Evolutionary conservation across 768 basidiomycete genomes (phyloP), one percentile per base, ranked within the genome.

Genomic region (Psilocybe cyanescens): DNA sequence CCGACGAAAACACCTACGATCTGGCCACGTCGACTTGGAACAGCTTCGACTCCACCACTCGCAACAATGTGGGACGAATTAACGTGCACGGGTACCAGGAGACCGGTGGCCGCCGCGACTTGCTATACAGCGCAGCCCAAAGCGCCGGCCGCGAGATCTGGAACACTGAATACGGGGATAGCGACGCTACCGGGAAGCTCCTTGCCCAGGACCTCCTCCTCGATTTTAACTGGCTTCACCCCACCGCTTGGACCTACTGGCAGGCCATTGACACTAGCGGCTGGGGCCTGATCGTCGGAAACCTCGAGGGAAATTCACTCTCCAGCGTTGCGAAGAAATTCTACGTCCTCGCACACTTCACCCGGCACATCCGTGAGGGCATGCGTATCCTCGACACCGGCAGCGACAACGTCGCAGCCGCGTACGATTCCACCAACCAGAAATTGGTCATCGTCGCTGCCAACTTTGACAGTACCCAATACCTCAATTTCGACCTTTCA

Each of bases 171-270:
- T 66, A 66, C 49, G 65, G 65, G 1, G 65, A 66, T 53, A 45
- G 62, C 12, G 65, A 66, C 29, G 59, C 62, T 9, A 61, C 62
- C 2, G 65, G 65, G 24, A 63, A 41, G 16, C 53, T 46, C 1
- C 62, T 66, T 7, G 65, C 65, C n/a, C 65, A 66, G 28, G 59
- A 63, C 31, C 65, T 66, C 30, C 45, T 66, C 1, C 59, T 66
- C 28, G 65, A 66, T 41, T 66, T 66, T 41, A 59, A 60, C 39
- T 66, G 65, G 65, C 52, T 66, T 31, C 65, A 66, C 59, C 65
- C 65, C 8, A 58, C 57, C 3, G 65, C 62, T 3, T 66, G 65
- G 65, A 60, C 59, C 16, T 66, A 66, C 55, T 66, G 65, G 65
- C 65, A 66, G 35, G 65, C 65, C 17, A 56, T 66, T 28, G 65